Percentiles rank a stretch among this genome's conserved stretches.
Conservation (phyloP, 441 rosid genomes). For the Melastoma candidum region DNA sequence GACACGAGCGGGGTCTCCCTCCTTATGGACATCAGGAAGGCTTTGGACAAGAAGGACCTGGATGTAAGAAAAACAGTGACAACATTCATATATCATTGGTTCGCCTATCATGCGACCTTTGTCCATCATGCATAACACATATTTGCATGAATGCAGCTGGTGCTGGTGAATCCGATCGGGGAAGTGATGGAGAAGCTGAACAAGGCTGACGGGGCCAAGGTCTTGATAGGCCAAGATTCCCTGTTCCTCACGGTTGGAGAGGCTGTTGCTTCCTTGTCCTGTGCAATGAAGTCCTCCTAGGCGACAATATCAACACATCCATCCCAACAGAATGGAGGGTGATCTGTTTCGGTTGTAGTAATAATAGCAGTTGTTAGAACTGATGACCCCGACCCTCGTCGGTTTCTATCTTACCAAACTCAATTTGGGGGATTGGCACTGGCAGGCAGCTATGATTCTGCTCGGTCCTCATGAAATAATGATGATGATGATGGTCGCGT, state of each 20-base stretch:
- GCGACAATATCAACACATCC: too few species aligned
- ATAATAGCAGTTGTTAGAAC: too few species aligned
- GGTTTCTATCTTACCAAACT: too few species aligned
- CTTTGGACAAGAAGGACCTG: slow-evolving; percentile 37
- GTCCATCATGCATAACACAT: background rate
- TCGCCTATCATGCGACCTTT: background rate
- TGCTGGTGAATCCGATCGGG: slow-evolving; percentile 78
- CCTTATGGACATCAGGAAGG: slow-evolving; percentile 53
- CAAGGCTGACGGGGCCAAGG: slow-evolving; percentile 38
- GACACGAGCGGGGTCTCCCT: slow-evolving; percentile 84
- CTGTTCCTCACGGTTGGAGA: slow-evolving; percentile 76
- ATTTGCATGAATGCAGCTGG: slow-evolving; percentile 37
- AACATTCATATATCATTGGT: background rate
- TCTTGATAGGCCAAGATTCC: slow-evolving; percentile 38
- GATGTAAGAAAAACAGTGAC: slow-evolving; percentile 35
- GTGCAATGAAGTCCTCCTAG: slow-evolving; percentile 26
- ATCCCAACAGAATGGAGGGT: too few species aligned
- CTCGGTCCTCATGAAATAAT: background rate
- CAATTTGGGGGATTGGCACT: too few species aligned
- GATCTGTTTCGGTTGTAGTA: too few species aligned
- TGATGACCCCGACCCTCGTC: too few species aligned
- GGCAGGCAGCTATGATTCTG: too few species aligned
- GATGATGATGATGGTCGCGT: too few species aligned
- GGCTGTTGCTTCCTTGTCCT: slow-evolving; percentile 67
- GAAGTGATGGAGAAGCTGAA: slow-evolving; percentile 83